A percentile compares a stretch with the other conserved stretches of the same genome.
Evolutionary conservation across 352 stramenopile genomes (phyloP).

Genomic region (Phytophthora palmivora): DNA sequence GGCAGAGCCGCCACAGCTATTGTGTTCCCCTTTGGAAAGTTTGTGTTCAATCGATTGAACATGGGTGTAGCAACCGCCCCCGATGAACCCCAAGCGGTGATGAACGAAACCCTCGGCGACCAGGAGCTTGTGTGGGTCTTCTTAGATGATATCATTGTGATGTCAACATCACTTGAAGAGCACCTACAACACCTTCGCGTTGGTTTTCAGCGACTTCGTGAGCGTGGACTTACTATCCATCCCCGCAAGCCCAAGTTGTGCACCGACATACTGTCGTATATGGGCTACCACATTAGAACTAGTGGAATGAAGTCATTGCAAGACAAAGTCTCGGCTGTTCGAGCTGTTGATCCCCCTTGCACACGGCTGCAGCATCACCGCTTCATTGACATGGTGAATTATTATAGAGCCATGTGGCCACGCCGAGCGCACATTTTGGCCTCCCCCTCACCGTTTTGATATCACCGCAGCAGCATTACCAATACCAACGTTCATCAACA

Average conservation of each 20-base stretch:
- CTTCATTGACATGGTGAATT: no score
- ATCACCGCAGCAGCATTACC: no score
- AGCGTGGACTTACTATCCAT: slow-evolving; percentile 8
- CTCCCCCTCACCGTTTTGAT: no score
- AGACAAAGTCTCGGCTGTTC: no score
- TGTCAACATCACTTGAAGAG: slow-evolving; percentile 2
- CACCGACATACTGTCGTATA: background rate
- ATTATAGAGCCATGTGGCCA: no score
- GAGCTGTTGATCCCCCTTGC: no score
- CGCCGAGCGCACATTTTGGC: no score
- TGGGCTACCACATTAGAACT: slow-evolving; percentile 4
- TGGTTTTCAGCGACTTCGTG: slow-evolving; percentile 3
- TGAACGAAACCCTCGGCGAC: slow-evolving; percentile 3
- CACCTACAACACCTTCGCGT: slow-evolving; percentile 1
- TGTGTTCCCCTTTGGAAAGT: slow-evolving; percentile 5
- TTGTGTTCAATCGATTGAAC: slow-evolving; percentile 3
- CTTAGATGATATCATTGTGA: slow-evolving; percentile 8
- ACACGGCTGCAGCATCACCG: no score
- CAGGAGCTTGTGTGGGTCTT: background rate
- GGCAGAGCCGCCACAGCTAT: background rate
- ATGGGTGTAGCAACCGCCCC: slow-evolving; percentile 1
- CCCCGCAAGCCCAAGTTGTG: slow-evolving; percentile 6
- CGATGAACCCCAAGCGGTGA: slow-evolving; percentile 8
- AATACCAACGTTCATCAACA: no score
- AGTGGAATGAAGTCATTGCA: slow-evolving; percentile 4